Base-by-base conservation (phyloP, 305 asterid genomes). In the Fraxinus ornus region DNA sequence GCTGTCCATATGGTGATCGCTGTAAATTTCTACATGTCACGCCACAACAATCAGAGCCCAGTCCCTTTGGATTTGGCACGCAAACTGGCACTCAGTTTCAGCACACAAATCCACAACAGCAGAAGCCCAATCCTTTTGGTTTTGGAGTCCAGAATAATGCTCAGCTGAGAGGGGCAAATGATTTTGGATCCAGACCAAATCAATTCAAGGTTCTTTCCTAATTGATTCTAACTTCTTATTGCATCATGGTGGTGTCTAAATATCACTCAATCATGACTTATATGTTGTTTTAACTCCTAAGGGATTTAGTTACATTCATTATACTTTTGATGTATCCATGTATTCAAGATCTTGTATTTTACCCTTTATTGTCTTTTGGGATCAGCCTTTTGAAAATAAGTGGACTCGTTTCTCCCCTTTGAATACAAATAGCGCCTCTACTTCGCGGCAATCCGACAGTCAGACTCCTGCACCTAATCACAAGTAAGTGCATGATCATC, bases 361-460 rank as follows among this genome's bases (percentile, higher is more conserved):
- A 64, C 75, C 19, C 12, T 32, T 80, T 81, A 49, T 39, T 84
- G 60, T 84, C 80, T 79, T 76, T 78, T 60, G 71, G 73, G 35
- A 28, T 37, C 89, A 96, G 98, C 95, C 91, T 83, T 93, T 91
- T 83, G 97, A 92, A 87, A 96, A 94, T 87, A 96, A 88, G 85
- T 92, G 99, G 99, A 78, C 80, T 73, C 95, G 98, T 19, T 82
- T 76, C 81, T 86, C 92, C 83, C 49, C 92, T 8, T 5, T 74
- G 81, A 92, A 86, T 83, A 77, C 81, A 78, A 86, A 83, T 83
- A 79, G 66, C 80, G 83, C 90, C 73, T 55, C 94, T 83, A 86
- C 92, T 55, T 64, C 91, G n/a, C 89, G 83, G 84, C 92, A 87
- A 88, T 24, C 95, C 4, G 89, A 89, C 71, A 88, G 86, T 84